phyloP scores from a whole-genome alignment of 192 early-diverging fungal species.

The Umbelopsis vinacea region DNA sequence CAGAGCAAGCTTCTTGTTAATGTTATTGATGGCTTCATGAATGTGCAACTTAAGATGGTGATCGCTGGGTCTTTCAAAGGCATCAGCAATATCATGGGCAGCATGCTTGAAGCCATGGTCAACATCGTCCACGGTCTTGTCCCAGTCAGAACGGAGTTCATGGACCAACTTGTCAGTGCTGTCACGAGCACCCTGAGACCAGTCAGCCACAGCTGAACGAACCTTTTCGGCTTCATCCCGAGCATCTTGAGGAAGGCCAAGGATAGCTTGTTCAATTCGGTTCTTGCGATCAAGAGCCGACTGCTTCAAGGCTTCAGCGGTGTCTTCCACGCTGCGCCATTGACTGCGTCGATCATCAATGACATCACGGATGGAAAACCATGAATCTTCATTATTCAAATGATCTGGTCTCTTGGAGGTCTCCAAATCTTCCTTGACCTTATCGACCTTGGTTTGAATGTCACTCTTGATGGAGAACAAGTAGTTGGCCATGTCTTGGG shows the following conservation, averaged over 20 bases:
- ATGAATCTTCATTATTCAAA: not conserved
- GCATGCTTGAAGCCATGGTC: slow-evolving; percentile 4
- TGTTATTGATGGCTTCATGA: slow-evolving; percentile 17
- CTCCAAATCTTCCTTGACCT: slow-evolving; percentile 18
- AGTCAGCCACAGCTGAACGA: slow-evolving; percentile 12
- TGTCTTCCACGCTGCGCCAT: slow-evolving; percentile 11
- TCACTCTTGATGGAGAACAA: slow-evolving; percentile 13
- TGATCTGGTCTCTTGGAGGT: not conserved
- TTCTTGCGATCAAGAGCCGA: not conserved
- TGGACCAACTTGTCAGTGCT: not conserved
- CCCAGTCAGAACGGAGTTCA: slow-evolving; percentile 14
- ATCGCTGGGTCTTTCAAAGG: slow-evolving; percentile 2
- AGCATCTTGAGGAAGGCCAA: not conserved
- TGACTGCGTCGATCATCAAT: slow-evolving; percentile 19
- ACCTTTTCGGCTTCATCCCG: slow-evolving; percentile 5
- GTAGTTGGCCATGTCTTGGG: slow-evolving; percentile 11
- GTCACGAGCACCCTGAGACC: slow-evolving; percentile 4
- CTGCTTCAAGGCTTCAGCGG: slow-evolving; percentile 12
- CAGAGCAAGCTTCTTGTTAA: slow-evolving; percentile 13
- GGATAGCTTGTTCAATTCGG: not conserved
- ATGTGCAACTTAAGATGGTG: not conserved
- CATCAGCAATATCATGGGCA: not conserved
- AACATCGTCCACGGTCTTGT: slow-evolving; percentile 4
- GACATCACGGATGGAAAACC: slow-evolving; percentile 12
- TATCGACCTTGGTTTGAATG: slow-evolving; percentile 17